Evolutionary conservation across 164 flowering plant genomes (phyloP), one percentile per base, ranked within the genome.

Genomic region (Umbellularia californica): DNA sequence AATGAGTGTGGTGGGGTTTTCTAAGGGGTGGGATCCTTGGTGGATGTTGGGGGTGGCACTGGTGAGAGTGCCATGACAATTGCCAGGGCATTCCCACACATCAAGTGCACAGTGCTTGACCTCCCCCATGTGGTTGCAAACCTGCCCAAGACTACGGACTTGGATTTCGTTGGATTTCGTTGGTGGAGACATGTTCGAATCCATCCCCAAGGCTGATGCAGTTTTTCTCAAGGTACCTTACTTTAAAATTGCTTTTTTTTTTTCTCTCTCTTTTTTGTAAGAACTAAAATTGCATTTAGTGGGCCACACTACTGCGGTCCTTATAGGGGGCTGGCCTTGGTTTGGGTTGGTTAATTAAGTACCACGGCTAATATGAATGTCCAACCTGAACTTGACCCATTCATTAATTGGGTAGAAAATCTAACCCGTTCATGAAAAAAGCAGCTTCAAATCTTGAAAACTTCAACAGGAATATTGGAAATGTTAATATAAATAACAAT

Each of bases 31-130:
- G 65, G 41, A n/a, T 75, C 84, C 10, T 23, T 83, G 70, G 84
- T 83, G 2, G 86, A 83, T 64, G 81, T 82, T 0, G 89, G 84
- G 22, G 87, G 86, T 17, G 83, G 89, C 41, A 79, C 82, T 0
- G 90, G 90, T 47, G 72, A 68, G 0, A 24, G 79, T 63, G 81
- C 83, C 3, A 73, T 33, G 77, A 77, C 77, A 12, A 72, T 85
- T 14, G 84, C 83, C 1, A 72, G 79, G 2, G 76, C 80, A 0
- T 87, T 80, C 28, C 86, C 85, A 0, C 60, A 72, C 41, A n/a
- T 84, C 55, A 27, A 74, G 3, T 82, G 84, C 79, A 73, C 73
- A 12, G 82, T 76, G 35, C 55, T 85, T 15, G 87, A 87, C 50
- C 87, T 84, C 3, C 85, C 86, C 3, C 85, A 83, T 33, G 85